These are phyloP conservation scores for Aspergillus fijiensis DNA, from an alignment of 2,329 filamentous ascomycete genomes.

Conservation along the genomic window DNA sequence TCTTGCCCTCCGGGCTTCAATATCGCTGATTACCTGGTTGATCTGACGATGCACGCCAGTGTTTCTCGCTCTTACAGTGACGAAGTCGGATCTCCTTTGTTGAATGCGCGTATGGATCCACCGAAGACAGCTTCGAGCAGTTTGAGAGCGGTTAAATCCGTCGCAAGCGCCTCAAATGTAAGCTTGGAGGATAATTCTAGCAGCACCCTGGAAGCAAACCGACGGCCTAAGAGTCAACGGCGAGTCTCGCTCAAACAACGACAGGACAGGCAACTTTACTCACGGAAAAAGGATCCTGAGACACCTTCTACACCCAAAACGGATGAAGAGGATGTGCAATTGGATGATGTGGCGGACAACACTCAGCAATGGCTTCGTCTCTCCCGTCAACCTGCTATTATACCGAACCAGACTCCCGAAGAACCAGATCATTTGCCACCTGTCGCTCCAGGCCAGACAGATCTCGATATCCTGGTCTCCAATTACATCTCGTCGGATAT, in stretches of 20 bases:
- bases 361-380: constrained; percentile 62
- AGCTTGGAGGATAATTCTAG: constrained; percentile 69
- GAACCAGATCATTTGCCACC: constrained; percentile 64
- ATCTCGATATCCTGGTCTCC: constrained; percentile 76
- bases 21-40: constrained; percentile 95
- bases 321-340: constrained; percentile 58
- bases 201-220: constrained; percentile 58
- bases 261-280: constrained; percentile 89
- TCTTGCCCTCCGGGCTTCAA: constrained; percentile 95
- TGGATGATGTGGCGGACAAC: constrained; percentile 52
- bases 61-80: constrained; percentile 55
- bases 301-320: constrained; percentile 60
- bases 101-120: constrained; percentile 60
- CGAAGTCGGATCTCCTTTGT: constrained; percentile 52
- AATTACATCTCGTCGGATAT: constrained; percentile 78
- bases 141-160: constrained; percentile 83
- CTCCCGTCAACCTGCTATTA: constrained; percentile 53
- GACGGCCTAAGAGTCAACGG: constrained; percentile 67
- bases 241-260: constrained; percentile 78
- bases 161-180: constrained; percentile 75
- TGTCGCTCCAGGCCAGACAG: constrained; percentile 64
- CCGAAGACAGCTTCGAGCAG: constrained; percentile 78
- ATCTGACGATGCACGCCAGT: constrained; percentile 94
- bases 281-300: constrained; percentile 68
- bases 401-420: constrained; percentile 64